These are phyloP conservation scores for Lentinus brumalis DNA, from an alignment of 768 basidiomycete genomes.

Conservation along the genomic window DNA sequence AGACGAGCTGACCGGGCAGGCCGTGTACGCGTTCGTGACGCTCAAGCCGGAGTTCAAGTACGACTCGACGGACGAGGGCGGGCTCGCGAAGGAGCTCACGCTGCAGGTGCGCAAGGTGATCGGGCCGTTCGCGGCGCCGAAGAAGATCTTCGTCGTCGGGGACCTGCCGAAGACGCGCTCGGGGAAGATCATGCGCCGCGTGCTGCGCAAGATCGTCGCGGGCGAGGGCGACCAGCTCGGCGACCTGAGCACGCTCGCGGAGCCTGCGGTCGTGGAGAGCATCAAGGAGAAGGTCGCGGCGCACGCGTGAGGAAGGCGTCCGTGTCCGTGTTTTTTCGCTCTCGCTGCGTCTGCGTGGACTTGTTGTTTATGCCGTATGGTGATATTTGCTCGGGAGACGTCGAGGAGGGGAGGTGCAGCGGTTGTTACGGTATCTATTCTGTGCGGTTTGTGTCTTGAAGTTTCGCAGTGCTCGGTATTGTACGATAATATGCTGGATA, in stretches of 20 bases:
- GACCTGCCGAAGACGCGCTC: conserved; percentile 95
- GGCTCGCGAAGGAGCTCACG: conserved; percentile 81
- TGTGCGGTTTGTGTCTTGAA: background rate
- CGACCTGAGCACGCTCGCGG: conserved; percentile 91
- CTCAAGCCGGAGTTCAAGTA: conserved; percentile 92
- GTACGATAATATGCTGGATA: conserved; percentile 19
- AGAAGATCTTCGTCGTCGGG: conserved; percentile 80
- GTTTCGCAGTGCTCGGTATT: conserved; percentile 3
- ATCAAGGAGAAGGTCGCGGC: conserved; percentile 79
- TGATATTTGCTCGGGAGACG: background rate
- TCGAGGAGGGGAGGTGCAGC: background rate
- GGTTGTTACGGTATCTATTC: background rate
- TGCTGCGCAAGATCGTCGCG: conserved; percentile 94
- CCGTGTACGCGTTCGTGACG: conserved; percentile 92
- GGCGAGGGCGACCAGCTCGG: conserved; percentile 96
- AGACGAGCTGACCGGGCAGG: conserved; percentile 90
- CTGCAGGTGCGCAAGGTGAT: conserved; percentile 98
- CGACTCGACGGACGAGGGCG: conserved; percentile 67
- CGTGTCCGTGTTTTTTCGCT: background rate
- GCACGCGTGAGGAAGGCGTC: background rate
- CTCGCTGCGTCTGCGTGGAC: background rate
- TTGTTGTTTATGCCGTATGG: background rate
- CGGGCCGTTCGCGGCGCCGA: conserved; percentile 96
- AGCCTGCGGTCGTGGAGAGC: conserved; percentile 81
- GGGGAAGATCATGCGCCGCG: conserved; percentile 97